Conservation (phyloP, 2,329 filamentous ascomycete genomes). For the Colletotrichum zoysiae region DNA sequence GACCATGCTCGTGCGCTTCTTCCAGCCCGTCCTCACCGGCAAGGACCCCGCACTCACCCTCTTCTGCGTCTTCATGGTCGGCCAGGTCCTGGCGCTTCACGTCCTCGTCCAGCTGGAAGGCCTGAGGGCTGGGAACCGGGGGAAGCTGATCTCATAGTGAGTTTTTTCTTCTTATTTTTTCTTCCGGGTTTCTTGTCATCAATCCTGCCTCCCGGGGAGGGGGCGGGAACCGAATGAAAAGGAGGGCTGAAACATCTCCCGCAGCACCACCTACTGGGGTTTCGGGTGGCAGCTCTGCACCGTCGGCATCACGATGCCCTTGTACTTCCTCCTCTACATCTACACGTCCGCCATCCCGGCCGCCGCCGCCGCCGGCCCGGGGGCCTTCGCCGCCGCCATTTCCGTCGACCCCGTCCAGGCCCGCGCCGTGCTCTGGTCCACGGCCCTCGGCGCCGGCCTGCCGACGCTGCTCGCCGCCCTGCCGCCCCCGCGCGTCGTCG, state of each 20-base stretch:
- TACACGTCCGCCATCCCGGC: conserved; percentile 43
- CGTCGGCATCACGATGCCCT: conserved; percentile 43
- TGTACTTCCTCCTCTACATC: conserved; percentile 44
- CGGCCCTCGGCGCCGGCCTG: conserved; percentile 43
- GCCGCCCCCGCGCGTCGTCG: conserved; percentile 39
- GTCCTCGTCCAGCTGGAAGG: conserved; percentile 42
- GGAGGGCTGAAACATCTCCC: not conserved
- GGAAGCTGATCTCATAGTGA: conserved; percentile 43
- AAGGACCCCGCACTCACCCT: conserved; percentile 37
- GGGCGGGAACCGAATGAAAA: no score
- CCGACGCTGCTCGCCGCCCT: conserved; percentile 42
- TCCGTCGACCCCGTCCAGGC: conserved; percentile 39
- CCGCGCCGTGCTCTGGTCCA: conserved; percentile 26
- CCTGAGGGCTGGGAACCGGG: conserved; percentile 41
- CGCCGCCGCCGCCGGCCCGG: not conserved
- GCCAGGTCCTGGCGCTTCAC: conserved; percentile 44
- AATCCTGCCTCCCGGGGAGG: not conserved
- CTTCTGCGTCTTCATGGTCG: conserved; percentile 43
- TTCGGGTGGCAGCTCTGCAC: conserved; percentile 44
- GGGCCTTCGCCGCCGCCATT: conserved; percentile 25
- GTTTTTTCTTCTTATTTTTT: not conserved
- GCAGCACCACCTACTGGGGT: conserved; percentile 44
- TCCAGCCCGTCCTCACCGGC: conserved; percentile 41
- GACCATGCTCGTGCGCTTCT: conserved; percentile 41
- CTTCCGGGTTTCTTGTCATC: not conserved